A percentile compares a stretch with the other conserved stretches of the same genome.
phyloP scores from a whole-genome alignment of 331 rosid species.

The Pyrus hybrid region DNA sequence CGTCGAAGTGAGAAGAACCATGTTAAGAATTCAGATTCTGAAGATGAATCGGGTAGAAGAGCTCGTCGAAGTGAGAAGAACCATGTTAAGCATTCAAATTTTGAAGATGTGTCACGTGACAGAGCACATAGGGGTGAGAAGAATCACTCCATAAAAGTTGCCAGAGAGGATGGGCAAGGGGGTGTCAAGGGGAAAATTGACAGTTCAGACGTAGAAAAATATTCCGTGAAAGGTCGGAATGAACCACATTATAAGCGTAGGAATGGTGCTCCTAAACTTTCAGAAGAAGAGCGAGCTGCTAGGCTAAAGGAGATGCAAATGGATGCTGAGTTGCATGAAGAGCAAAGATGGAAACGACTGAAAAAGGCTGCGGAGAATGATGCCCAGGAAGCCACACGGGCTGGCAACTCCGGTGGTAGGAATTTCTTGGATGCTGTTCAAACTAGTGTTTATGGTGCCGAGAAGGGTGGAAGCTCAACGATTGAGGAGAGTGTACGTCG shows the following conservation, averaged over 20 bases:
- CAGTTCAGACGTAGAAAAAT: constrained; percentile 35
- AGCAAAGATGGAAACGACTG: constrained; percentile 84
- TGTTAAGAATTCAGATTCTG: constrained; percentile 11
- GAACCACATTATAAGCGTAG: constrained; percentile 45
- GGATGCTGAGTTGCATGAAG: constrained; percentile 91
- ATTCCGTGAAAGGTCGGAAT: constrained; percentile 25
- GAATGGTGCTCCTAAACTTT: constrained; percentile 53
- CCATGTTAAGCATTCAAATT: constrained; percentile 21
- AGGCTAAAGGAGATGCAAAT: constrained; percentile 80
- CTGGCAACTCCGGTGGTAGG: constrained; percentile 29
- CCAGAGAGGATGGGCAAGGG: constrained; percentile 19
- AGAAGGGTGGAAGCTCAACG: constrained; percentile 76
- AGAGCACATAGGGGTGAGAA: constrained; percentile 24
- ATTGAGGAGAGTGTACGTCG: constrained; percentile 96
- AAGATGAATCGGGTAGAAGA: background rate
- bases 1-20: constrained; percentile 17
- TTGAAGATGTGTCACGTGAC: constrained; percentile 16
- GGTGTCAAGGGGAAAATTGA: constrained; percentile 26
- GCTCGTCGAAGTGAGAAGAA: constrained; percentile 1
- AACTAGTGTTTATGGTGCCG: constrained; percentile 75
- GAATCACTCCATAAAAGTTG: background rate
- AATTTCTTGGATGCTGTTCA: constrained; percentile 83
- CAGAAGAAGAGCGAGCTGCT: constrained; percentile 64
- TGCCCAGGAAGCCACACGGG: constrained; percentile 47
- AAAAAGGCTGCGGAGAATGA: constrained; percentile 81